phyloP scores from a whole-genome alignment of 1,284 basidiomycete genomes.

The Irpex lacteus region DNA sequence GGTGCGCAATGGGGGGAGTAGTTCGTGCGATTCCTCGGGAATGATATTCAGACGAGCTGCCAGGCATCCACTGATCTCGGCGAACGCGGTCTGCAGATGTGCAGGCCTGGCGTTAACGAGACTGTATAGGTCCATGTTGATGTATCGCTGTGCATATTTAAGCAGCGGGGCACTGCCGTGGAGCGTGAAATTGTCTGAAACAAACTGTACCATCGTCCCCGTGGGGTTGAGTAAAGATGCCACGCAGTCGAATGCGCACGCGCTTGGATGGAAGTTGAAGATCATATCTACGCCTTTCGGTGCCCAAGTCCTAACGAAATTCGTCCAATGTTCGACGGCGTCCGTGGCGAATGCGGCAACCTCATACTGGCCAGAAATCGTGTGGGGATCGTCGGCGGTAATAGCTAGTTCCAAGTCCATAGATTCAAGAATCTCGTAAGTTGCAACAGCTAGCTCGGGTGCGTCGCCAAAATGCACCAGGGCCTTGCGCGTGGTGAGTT shows the following conservation, averaged over 20 bases:
- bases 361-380: not conserved
- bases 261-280: slow-evolving; percentile 9
- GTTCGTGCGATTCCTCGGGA: not conserved
- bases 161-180: not conserved
- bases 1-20: not conserved
- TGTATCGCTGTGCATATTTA: not conserved
- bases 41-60: not conserved
- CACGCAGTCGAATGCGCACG: not conserved
- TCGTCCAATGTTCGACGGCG: slow-evolving; percentile 1
- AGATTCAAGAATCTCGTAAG: not conserved
- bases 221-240: not conserved
- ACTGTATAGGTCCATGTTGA: not conserved
- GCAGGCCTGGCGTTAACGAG: not conserved
- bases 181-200: not conserved
- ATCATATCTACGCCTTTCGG: slow-evolving; percentile 6
- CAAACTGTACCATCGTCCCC: not conserved
- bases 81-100: not conserved
- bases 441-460: slow-evolving; percentile 2
- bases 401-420: not conserved
- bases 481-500: not conserved
- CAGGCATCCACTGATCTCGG: not conserved
- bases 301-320: not conserved
- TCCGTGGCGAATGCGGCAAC: not conserved
- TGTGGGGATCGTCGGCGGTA: not conserved
- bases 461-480: slow-evolving; percentile 6